Percentiles rank a stretch among this genome's conserved stretches.
These are phyloP conservation scores for Xerocomus nothofagi DNA, from an alignment of 1,284 basidiomycete genomes.

Conservation along the genomic window DNA sequence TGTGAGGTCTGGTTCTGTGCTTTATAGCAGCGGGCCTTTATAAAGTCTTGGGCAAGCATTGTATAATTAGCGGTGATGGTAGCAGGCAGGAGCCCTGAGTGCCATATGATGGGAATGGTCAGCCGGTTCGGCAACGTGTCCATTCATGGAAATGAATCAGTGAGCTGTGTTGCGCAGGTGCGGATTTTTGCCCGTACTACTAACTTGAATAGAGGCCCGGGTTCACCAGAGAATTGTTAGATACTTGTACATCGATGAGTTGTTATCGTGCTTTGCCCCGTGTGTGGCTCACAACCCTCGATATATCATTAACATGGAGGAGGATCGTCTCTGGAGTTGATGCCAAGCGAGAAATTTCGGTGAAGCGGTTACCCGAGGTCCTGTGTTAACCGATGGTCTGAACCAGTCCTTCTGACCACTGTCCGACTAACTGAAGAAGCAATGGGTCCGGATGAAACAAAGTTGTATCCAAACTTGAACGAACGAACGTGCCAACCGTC, in stretches of 20 bases:
- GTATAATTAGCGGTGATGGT: slow-evolving; percentile 12
- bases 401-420: no score
- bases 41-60: background rate
- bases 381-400: no score
- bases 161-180: background rate
- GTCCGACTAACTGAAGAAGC: no score
- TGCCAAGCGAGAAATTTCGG: background rate
- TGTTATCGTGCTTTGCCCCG: background rate
- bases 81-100: background rate
- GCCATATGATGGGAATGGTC: slow-evolving; percentile 11
- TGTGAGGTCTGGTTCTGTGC: background rate
- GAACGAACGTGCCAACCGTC: slow-evolving; percentile 13
- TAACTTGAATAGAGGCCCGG: background rate
- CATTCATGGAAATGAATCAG: background rate
- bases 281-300: background rate
- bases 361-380: no score
- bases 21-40: background rate
- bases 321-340: background rate
- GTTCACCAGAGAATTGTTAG: background rate
- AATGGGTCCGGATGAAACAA: background rate
- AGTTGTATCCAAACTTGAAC: background rate
- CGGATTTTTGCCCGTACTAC: background rate
- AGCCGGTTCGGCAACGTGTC: background rate
- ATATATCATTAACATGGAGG: background rate
- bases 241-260: background rate